Conservation (phyloP, 2,329 filamentous ascomycete genomes). For the Exophiala calicioides region DNA sequence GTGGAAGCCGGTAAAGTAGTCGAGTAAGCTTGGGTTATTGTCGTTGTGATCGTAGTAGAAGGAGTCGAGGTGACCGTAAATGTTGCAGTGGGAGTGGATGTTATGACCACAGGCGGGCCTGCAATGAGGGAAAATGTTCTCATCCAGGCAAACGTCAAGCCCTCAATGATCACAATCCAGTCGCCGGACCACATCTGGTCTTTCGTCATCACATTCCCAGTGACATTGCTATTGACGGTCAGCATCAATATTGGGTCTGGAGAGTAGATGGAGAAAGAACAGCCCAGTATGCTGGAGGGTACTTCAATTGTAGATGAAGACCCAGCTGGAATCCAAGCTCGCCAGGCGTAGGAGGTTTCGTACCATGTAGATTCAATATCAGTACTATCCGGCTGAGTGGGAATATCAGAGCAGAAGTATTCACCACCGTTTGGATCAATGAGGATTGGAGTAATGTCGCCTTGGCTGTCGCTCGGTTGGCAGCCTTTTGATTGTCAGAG, state of each 20-base stretch:
- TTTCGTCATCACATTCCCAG: conserved; percentile 26
- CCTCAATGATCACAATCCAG: conserved; percentile 29
- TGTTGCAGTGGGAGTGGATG: conserved; percentile 22
- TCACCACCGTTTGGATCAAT: conserved; percentile 28
- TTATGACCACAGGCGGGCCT: conserved; percentile 25
- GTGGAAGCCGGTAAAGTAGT: conserved; percentile 21
- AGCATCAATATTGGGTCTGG: not conserved
- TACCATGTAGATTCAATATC: conserved; percentile 29
- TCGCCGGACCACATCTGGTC: conserved; percentile 27
- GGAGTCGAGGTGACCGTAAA: conserved; percentile 23
- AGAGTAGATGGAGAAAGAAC: too few species aligned
- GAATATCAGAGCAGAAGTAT: conserved; percentile 30
- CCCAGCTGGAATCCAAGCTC: too few species aligned
- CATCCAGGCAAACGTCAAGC: conserved; percentile 29
- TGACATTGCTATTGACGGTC: conserved; percentile 21
- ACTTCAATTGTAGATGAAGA: too few species aligned
- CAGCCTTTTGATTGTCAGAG: conserved; percentile 21
- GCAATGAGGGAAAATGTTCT: conserved; percentile 27
- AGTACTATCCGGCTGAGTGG: conserved; percentile 21
- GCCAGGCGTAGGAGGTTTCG: too few species aligned
- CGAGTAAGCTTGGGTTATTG: conserved; percentile 18
- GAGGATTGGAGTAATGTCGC: conserved; percentile 26
- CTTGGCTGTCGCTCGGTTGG: conserved; percentile 23
- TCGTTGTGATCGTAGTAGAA: conserved; percentile 22
- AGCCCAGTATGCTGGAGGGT: too few species aligned